These are phyloP conservation scores for Aspergillus fumigatus DNA, from an alignment of 2,329 filamentous ascomycete species.

Conservation along the genomic window DNA sequence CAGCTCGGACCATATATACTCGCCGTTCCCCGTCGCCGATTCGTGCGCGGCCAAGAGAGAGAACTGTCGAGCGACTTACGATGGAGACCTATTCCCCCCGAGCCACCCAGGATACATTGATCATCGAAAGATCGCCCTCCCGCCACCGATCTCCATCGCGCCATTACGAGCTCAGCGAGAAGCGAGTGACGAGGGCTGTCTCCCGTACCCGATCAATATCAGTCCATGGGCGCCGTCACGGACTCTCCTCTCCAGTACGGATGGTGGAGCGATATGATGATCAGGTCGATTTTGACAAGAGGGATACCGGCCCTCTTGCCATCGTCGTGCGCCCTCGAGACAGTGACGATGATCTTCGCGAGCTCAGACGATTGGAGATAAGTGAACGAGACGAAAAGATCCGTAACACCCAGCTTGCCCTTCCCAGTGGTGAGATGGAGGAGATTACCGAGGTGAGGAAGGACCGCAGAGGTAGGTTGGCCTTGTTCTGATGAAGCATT, in stretches of 20 bases:
- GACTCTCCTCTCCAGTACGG: constrained; percentile 34
- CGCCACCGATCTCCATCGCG: constrained; percentile 23
- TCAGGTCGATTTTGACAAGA: constrained; percentile 38
- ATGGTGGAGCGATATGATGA: constrained; percentile 32
- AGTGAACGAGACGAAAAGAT: constrained; percentile 32
- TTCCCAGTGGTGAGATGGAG: constrained; percentile 39
- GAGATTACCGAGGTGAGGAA: constrained; percentile 65
- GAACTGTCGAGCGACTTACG: constrained; percentile 23
- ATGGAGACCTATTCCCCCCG: constrained; percentile 25
- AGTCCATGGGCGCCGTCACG: constrained; percentile 28
- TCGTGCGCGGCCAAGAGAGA: constrained; percentile 17
- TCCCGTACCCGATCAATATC: constrained; percentile 35
- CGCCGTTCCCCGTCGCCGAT: constrained; percentile 19
- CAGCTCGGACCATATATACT: constrained; percentile 22
- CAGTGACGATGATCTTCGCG: constrained; percentile 61
- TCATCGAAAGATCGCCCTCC: constrained; percentile 30
- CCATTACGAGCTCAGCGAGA: constrained; percentile 25
- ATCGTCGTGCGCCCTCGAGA: constrained; percentile 46
- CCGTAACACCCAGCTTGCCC: constrained; percentile 31
- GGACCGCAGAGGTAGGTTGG: constrained; percentile 93
- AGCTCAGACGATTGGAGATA: constrained; percentile 64
- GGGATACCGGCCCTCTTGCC: constrained; percentile 46
- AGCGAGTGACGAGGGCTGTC: constrained; percentile 21
- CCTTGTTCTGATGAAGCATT: constrained; percentile 22
- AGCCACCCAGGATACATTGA: constrained; percentile 25